Evolutionary conservation across 2,329 filamentous ascomycete species (phyloP).

Genomic region (Fonsecaea pugnacius): DNA sequence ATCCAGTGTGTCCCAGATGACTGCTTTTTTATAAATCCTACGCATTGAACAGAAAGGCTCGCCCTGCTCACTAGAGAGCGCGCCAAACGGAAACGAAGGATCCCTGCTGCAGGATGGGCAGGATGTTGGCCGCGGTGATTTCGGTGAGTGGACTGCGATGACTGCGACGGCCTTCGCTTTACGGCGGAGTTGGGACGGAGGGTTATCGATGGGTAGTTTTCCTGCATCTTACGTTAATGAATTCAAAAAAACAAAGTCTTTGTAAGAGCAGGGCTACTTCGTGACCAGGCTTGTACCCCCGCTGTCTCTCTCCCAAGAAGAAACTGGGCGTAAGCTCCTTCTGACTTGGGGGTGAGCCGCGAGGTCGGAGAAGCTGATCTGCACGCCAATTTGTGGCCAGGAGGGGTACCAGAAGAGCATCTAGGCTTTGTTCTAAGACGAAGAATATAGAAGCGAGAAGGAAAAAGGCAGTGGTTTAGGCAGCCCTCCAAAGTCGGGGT

Average conservation of each 20-base stretch:
- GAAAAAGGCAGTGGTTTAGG: background rate
- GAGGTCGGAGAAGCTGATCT: background rate
- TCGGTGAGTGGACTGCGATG: background rate
- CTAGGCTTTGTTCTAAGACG: background rate
- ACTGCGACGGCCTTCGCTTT: slow-evolving; percentile 1
- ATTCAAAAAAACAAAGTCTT: slow-evolving; percentile 1
- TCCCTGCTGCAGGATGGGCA: background rate
- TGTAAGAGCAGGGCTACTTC: background rate
- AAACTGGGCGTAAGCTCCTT: background rate
- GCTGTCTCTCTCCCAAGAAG: background rate
- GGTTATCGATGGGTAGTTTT: background rate
- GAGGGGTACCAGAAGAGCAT: background rate
- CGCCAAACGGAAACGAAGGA: slow-evolving; percentile 19
- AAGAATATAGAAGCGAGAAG: background rate
- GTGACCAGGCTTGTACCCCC: background rate
- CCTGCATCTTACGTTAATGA: slow-evolving; percentile 6
- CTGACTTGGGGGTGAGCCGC: slow-evolving; percentile 1
- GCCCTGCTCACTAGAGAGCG: slow-evolving; percentile 4
- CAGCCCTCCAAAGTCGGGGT: background rate
- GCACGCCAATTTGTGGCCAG: background rate
- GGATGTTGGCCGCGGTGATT: background rate
- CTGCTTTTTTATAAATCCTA: slow-evolving; percentile 1
- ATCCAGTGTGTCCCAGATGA: background rate
- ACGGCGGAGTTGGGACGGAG: background rate
- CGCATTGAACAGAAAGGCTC: background rate